Conservation (phyloP, 23 red algal genomes). For the Agarophyton chilense region DNA sequence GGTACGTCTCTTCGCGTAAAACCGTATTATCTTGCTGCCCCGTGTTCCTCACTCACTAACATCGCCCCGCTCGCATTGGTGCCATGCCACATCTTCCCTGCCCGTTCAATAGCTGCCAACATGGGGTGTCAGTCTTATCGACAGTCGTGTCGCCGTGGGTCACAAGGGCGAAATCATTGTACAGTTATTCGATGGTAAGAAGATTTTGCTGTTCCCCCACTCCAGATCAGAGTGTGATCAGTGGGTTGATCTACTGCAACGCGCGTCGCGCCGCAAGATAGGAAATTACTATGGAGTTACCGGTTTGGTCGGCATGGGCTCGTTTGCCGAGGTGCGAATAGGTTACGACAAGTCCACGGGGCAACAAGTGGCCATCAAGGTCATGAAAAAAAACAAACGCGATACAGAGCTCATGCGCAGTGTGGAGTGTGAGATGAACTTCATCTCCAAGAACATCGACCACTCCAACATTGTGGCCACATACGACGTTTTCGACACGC, state of each 20-base stretch:
- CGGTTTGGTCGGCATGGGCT: slow-evolving; percentile 81
- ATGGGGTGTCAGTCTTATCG: slow-evolving; percentile 81
- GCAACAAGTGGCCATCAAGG: slow-evolving; percentile 88
- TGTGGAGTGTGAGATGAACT: slow-evolving; percentile 89
- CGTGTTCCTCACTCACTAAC: not conserved
- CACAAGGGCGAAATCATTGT: slow-evolving; percentile 76
- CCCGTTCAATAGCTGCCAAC: slow-evolving; percentile 21
- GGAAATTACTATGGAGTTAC: slow-evolving; percentile 83
- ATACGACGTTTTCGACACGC: slow-evolving; percentile 88
- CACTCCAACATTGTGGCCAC: slow-evolving; percentile 81
- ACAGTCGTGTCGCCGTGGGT: slow-evolving; percentile 58
- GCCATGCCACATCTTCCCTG: not conserved
- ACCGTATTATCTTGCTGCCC: not conserved
- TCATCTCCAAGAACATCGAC: slow-evolving; percentile 82
- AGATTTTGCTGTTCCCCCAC: slow-evolving; percentile 61
- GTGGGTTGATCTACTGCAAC: slow-evolving; percentile 71
- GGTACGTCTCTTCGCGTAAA: not conserved
- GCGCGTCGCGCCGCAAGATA: slow-evolving; percentile 73
- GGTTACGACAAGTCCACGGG: slow-evolving; percentile 83
- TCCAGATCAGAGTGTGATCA: slow-evolving; percentile 48
- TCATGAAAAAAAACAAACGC: slow-evolving; percentile 92
- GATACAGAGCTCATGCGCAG: slow-evolving; percentile 80
- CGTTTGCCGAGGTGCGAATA: slow-evolving; percentile 89
- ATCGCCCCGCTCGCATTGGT: not conserved
- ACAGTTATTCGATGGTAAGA: slow-evolving; percentile 73